phyloP scores from a whole-genome alignment of 306 rosid species.

The Fagus sylvatica region DNA sequence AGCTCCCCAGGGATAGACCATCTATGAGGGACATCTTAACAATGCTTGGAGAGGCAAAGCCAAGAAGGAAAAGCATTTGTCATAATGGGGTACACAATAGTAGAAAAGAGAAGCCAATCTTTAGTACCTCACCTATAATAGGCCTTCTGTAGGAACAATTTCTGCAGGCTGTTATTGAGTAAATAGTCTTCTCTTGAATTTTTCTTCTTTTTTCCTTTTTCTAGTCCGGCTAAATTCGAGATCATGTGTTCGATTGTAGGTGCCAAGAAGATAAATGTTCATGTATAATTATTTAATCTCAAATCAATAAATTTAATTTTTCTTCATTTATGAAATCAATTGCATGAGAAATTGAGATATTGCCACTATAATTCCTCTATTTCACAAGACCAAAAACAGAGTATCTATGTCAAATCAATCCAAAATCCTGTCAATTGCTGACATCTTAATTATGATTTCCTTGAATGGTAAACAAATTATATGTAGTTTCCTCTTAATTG shows the following conservation, averaged over 20 bases:
- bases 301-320: neutral
- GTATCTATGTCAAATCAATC: neutral
- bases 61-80: conserved; percentile 78
- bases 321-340: neutral
- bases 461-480: neutral
- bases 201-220: neutral
- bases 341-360: neutral
- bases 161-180: conserved; percentile 11
- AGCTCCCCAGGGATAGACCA: conserved; percentile 84
- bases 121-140: conserved; percentile 51
- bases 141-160: conserved; percentile 37
- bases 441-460: neutral
- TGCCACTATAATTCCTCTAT: neutral
- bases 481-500: too few relatives aligned
- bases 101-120: conserved; percentile 50
- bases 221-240: neutral
- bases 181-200: neutral
- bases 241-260: neutral
- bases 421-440: neutral
- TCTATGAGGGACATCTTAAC: conserved; percentile 74
- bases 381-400: neutral
- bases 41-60: conserved; percentile 92
- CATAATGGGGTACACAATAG: conserved; percentile 38
- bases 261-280: neutral
- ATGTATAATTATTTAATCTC: neutral